A percentile compares a stretch with the other conserved stretches of the same genome.
Evolutionary conservation across 768 basidiomycete genomes (phyloP).

Genomic region (Pisolithus albus): DNA sequence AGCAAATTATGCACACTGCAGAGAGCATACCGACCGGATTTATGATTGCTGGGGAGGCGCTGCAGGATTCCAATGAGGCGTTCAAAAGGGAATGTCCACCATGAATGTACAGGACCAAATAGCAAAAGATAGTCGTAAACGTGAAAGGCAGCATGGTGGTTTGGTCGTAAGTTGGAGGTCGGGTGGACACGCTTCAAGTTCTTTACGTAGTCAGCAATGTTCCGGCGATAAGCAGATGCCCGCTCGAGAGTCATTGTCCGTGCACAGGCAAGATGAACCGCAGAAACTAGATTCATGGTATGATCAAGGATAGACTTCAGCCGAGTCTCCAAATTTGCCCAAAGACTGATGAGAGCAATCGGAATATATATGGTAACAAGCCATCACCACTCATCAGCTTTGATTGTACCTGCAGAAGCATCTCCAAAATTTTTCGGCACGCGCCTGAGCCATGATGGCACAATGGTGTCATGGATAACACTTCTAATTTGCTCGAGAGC

Average conservation of each 20-base stretch:
- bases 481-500: no score
- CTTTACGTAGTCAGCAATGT: conserved; percentile 14
- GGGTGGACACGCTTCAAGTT: conserved; percentile 17
- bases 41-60: conserved; percentile 26
- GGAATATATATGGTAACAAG: conserved; percentile 11
- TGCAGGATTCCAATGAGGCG: conserved; percentile 32
- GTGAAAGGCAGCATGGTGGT: conserved; percentile 27
- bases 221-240: conserved; percentile 3
- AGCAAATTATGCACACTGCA: conserved; percentile 4
- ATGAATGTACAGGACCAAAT: conserved; percentile 32
- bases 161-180: conserved; percentile 8
- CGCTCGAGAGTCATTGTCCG: conserved; percentile 7
- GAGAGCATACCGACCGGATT: conserved; percentile 12
- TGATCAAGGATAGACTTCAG: conserved; percentile 14
- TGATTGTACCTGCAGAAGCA: conserved; percentile 6
- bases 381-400: conserved; percentile 18
- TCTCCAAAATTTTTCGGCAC: conserved; percentile 15
- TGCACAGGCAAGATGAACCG: conserved; percentile 14
- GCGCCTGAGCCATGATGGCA: conserved; percentile 9
- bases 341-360: conserved; percentile 14
- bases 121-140: conserved; percentile 26
- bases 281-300: conserved; percentile 23
- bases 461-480: no score
- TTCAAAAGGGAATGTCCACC: conserved; percentile 37
- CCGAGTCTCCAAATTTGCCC: conserved; percentile 5